A percentile compares a stretch with the other conserved stretches of the same genome.
phyloP scores from a whole-genome alignment of 352 stramenopile species.

The Phytophthora cactorum region DNA sequence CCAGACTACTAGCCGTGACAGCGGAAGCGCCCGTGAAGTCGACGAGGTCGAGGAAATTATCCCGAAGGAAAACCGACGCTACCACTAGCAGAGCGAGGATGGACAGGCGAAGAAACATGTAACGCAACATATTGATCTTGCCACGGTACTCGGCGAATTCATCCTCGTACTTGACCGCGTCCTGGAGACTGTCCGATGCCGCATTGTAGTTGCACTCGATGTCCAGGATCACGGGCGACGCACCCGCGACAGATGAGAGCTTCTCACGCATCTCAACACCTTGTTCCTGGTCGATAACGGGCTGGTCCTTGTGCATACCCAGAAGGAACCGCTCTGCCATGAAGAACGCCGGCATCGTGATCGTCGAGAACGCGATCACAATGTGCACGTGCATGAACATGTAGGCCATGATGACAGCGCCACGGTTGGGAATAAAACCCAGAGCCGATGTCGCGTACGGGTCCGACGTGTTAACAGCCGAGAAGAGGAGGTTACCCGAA shows the following conservation, averaged over 20 bases:
- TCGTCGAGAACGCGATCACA: conserved; percentile 53
- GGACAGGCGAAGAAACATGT: conserved; percentile 37
- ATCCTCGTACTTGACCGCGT: conserved; percentile 24
- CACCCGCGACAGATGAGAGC: conserved; percentile 17
- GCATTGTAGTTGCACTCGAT: conserved; percentile 26
- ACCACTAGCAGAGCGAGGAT: conserved; percentile 45
- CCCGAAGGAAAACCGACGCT: conserved; percentile 42
- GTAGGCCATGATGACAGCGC: conserved; percentile 43
- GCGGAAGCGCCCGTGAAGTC: conserved; percentile 58
- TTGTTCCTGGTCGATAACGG: conserved; percentile 16
- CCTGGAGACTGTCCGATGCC: conserved; percentile 4
- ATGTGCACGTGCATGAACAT: conserved; percentile 57
- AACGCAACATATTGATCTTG: conserved; percentile 37
- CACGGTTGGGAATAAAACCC: conserved; percentile 36
- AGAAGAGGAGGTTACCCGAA: conserved; percentile 45
- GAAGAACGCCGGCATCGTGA: conserved; percentile 50
- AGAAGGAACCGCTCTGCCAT: conserved; percentile 50
- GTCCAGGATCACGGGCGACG: conserved; percentile 12
- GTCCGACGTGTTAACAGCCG: conserved; percentile 35
- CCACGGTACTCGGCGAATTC: conserved; percentile 42
- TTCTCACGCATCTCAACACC: conserved; percentile 28
- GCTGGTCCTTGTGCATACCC: conserved; percentile 43
- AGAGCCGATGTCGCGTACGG: conserved; percentile 29
- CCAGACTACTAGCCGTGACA: conserved; percentile 44
- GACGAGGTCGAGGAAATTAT: conserved; percentile 53